Percentiles rank a stretch among this genome's conserved stretches.
These are phyloP conservation scores for Suhomyces prunicola DNA, from an alignment of 805 yeast genomes.

Conservation along the genomic window DNA sequence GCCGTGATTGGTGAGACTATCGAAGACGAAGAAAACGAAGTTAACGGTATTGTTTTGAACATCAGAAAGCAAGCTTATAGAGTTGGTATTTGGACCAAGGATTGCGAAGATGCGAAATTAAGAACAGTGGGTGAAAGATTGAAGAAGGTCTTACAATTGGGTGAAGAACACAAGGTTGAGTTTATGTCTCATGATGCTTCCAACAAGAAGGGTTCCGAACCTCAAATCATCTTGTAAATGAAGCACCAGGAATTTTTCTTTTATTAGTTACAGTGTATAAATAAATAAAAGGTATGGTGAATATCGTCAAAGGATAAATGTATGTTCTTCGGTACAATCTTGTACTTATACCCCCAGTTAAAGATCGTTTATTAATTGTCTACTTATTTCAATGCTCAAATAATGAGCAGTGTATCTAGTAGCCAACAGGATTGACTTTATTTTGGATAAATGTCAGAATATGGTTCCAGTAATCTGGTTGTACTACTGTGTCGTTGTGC, in stretches of 20 bases:
- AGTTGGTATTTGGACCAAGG: constrained; percentile 91
- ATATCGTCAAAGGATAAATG: neutral
- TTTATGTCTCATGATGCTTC: constrained; percentile 66
- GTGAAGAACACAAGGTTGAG: constrained; percentile 74
- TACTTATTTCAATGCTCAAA: no score
- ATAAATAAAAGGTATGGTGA: constrained; percentile 1
- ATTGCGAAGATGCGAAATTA: constrained; percentile 61
- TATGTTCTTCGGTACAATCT: no score
- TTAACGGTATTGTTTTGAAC: constrained; percentile 90
- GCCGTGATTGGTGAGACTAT: constrained; percentile 94
- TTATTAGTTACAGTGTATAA: neutral
- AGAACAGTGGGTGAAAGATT: constrained; percentile 80
- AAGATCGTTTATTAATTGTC: neutral
- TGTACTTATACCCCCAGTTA: neutral
- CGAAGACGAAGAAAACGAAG: constrained; percentile 78
- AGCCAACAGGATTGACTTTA: constrained; percentile 42
- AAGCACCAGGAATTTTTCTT: neutral
- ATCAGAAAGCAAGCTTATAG: constrained; percentile 79
- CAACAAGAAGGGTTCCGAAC: constrained; percentile 37
- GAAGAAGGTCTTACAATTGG: constrained; percentile 77
- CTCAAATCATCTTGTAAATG: constrained; percentile 31
- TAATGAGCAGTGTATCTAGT: constrained; percentile 9
- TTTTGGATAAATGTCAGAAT: constrained; percentile 53
- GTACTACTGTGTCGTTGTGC: constrained; percentile 82
- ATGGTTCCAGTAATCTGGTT: constrained; percentile 74